Conservation (phyloP, 2,329 filamentous ascomycete species). For the Didymella segeticola region DNA sequence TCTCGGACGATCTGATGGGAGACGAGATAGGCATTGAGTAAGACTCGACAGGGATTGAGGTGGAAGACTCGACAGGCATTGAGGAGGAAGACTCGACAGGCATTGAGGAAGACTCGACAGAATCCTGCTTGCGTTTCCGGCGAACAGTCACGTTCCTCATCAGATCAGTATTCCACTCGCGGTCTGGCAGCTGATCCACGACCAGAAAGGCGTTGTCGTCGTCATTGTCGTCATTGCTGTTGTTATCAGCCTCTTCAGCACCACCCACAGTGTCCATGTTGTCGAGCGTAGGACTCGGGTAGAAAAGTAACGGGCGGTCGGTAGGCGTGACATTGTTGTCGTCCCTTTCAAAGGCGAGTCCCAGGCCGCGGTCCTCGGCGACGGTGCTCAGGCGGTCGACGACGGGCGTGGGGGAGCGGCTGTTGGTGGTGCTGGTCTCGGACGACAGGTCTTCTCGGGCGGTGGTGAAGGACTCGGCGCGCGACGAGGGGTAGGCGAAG, state of each 20-base stretch:
- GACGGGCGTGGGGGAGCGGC: constrained; percentile 38
- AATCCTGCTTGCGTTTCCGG: constrained; percentile 37
- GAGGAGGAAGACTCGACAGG: too few relatives aligned
- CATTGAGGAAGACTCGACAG: too few relatives aligned
- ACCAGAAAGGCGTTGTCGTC: constrained; percentile 26
- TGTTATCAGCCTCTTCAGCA: constrained; percentile 19
- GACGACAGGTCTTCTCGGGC: constrained; percentile 52
- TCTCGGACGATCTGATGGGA: constrained; percentile 20
- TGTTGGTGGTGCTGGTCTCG: constrained; percentile 38
- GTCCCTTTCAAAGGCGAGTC: constrained; percentile 44
- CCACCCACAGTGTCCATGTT: constrained; percentile 20
- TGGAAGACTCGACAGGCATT: too few relatives aligned
- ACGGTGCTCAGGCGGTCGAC: constrained; percentile 38
- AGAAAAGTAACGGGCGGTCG: constrained; percentile 24
- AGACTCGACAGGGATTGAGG: too few relatives aligned
- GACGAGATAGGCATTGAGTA: too few relatives aligned
- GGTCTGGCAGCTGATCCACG: constrained; percentile 39
- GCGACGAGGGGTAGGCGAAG: constrained; percentile 49
- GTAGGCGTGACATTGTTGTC: constrained; percentile 44
- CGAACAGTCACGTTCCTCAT: constrained; percentile 53
- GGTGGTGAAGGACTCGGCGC: constrained; percentile 56
- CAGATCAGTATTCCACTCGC: constrained; percentile 50
- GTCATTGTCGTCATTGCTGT: too few relatives aligned
- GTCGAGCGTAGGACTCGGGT: constrained; percentile 10
- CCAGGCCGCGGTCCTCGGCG: constrained; percentile 42